Evolutionary conservation across 2,329 filamentous ascomycete species (phyloP).

Genomic region (Phialophora chinensis): DNA sequence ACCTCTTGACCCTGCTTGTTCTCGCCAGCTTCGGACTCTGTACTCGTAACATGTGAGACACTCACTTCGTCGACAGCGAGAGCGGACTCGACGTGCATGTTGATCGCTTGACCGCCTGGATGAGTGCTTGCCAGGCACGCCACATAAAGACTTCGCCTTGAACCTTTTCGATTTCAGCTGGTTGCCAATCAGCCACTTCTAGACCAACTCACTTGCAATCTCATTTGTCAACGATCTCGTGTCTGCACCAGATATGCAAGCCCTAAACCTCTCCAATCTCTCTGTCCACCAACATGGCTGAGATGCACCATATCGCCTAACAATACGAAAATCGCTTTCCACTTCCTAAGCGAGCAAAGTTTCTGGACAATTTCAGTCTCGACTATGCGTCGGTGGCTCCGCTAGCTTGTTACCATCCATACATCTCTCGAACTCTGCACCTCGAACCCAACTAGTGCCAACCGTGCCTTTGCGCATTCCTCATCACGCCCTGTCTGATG

Average conservation of each 20-base stretch:
- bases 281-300: neutral
- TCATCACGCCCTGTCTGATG: neutral
- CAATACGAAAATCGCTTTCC: neutral
- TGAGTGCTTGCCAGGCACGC: neutral
- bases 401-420: neutral
- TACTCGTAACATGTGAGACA: neutral
- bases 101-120: neutral
- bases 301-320: neutral
- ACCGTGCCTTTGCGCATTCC: conserved; percentile 3
- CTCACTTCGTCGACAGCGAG: neutral
- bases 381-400: neutral
- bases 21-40: neutral
- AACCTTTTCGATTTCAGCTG: neutral
- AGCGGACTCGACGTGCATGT: neutral
- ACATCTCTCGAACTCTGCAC: neutral
- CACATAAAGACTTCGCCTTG: neutral
- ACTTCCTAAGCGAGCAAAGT: neutral
- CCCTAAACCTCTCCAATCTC: neutral
- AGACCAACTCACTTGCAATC: neutral
- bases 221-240: neutral
- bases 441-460: neutral
- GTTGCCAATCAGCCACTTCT: neutral
- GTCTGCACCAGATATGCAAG: neutral
- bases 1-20: neutral
- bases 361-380: neutral